Percentiles rank a stretch among this genome's conserved stretches.
Conservation (phyloP, 306 rosid species). For the Trifolium repens region DNA sequence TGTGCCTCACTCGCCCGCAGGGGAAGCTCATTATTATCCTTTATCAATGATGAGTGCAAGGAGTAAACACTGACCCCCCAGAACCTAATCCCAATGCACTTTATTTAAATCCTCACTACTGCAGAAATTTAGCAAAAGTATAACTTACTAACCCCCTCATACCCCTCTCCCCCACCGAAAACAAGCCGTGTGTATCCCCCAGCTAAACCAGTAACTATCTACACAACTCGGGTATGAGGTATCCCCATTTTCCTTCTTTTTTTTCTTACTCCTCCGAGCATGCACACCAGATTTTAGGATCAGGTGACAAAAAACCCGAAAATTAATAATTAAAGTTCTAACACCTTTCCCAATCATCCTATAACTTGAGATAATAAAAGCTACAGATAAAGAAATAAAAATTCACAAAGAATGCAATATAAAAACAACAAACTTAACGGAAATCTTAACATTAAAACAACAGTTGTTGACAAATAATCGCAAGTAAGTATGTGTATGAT, state of each 20-base stretch:
- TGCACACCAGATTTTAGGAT: neutral
- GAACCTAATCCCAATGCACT: conserved; percentile 18
- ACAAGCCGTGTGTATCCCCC: neutral
- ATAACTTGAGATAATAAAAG: conserved; percentile 13
- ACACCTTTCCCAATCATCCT: neutral
- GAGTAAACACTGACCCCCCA: conserved; percentile 13
- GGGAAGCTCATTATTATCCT: conserved; percentile 1
- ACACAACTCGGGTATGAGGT: neutral
- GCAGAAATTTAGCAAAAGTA: conserved; percentile 13
- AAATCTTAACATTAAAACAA: neutral
- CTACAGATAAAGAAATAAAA: conserved; percentile 12
- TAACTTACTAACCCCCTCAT: neutral
- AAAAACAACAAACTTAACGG: neutral
- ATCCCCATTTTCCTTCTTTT: neutral
- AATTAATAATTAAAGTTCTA: conserved; percentile 13
- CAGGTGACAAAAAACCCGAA: neutral
- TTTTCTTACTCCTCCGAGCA: neutral
- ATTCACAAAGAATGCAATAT: neutral
- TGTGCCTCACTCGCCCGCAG: neutral
- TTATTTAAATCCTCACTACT: conserved; percentile 3
- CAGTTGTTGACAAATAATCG: conserved; percentile 60
- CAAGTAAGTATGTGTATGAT: conserved; percentile 21
- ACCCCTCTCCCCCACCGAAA: neutral
- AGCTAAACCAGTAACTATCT: neutral
- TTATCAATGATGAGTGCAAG: conserved; percentile 11